Percentiles rank a stretch among this genome's conserved stretches.
Evolutionary conservation across 2,329 filamentous ascomycete genomes (phyloP).

Genomic region (Diaporthe longicolla): DNA sequence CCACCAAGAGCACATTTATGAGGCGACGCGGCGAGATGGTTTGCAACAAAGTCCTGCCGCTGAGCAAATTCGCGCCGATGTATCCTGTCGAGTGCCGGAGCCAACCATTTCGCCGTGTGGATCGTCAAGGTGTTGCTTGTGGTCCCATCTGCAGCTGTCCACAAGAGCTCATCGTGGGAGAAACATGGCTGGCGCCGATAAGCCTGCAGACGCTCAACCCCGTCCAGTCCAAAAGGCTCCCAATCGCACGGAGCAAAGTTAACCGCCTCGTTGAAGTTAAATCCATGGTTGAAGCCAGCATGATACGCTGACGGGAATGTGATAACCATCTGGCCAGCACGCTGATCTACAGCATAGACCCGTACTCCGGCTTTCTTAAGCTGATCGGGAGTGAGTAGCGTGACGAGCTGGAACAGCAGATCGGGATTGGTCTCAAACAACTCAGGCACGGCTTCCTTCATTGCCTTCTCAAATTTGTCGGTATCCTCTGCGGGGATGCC

Average conservation of each 20-base stretch:
- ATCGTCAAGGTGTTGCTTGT: conserved; percentile 77
- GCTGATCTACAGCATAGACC: conserved; percentile 95
- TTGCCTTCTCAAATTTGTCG: conserved; percentile 94
- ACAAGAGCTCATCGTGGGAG: conserved; percentile 93
- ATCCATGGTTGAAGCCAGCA: conserved; percentile 97
- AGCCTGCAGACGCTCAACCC: conserved; percentile 86
- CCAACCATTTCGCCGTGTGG: conserved; percentile 94
- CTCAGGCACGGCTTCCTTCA: conserved; percentile 95
- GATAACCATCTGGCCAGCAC: conserved; percentile 94
- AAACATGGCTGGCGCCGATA: conserved; percentile 96
- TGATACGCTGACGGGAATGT: conserved; percentile 98
- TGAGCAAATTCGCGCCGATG: conserved; percentile 79
- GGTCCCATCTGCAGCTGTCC: conserved; percentile 88
- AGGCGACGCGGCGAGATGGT: conserved; percentile 69
- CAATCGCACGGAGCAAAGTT: conserved; percentile 97
- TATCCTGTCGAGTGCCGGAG: conserved; percentile 86
- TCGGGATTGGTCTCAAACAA: conserved; percentile 98
- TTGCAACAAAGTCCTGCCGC: conserved; percentile 76
- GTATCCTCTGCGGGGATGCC: conserved; percentile 95
- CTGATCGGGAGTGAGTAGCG: conserved; percentile 92
- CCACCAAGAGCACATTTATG: conserved; percentile 69
- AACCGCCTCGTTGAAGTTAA: conserved; percentile 99
- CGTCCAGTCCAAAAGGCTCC: conserved; percentile 91
- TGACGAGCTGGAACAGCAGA: conserved; percentile 96
- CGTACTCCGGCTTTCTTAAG: conserved; percentile 92